Percentiles rank a stretch among this genome's conserved stretches.
These are phyloP conservation scores for Aspergillus niger DNA, from an alignment of 2,329 filamentous ascomycete species.

Conservation along the genomic window DNA sequence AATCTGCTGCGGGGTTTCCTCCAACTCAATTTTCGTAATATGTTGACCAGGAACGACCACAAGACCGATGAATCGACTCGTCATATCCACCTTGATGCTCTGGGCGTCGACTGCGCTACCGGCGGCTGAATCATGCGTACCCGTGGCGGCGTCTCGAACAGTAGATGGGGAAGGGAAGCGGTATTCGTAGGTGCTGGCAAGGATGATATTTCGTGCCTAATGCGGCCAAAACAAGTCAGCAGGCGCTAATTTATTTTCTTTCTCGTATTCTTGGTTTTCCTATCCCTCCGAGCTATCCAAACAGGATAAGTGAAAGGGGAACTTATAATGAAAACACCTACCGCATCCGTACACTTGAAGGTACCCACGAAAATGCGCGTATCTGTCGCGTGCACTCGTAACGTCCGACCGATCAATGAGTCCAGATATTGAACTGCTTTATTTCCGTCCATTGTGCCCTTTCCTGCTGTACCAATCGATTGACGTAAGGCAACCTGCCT, in stretches of 20 bases:
- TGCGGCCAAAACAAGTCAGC: slow-evolving; percentile 18
- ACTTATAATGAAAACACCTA: slow-evolving; percentile 46
- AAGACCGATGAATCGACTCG: slow-evolving; percentile 81
- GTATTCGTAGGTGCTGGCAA: slow-evolving; percentile 86
- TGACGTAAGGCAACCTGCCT: not conserved
- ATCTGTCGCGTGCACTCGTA: slow-evolving; percentile 80
- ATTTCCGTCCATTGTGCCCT: slow-evolving; percentile 34
- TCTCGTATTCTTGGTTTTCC: slow-evolving; percentile 11
- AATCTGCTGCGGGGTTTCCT: slow-evolving; percentile 55
- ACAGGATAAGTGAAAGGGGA: slow-evolving; percentile 4
- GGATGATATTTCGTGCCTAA: slow-evolving; percentile 85
- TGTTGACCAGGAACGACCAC: slow-evolving; percentile 86
- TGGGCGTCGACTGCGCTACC: slow-evolving; percentile 19
- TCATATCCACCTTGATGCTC: slow-evolving; percentile 68
- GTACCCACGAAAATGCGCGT: slow-evolving; percentile 84
- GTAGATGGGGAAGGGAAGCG: slow-evolving; percentile 66
- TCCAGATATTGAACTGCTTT: slow-evolving; percentile 44
- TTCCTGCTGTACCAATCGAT: slow-evolving; percentile 23
- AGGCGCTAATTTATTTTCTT: not conserved
- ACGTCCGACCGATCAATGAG: slow-evolving; percentile 73
- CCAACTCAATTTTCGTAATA: slow-evolving; percentile 84
- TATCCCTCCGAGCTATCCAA: slow-evolving; percentile 1
- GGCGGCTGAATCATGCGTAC: slow-evolving; percentile 26
- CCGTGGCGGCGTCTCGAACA: slow-evolving; percentile 45
- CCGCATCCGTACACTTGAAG: slow-evolving; percentile 93